These are phyloP conservation scores for grape (Vitis vinifera) DNA, from an alignment of 164 flowering plant genomes.

Conservation along the genomic window DNA sequence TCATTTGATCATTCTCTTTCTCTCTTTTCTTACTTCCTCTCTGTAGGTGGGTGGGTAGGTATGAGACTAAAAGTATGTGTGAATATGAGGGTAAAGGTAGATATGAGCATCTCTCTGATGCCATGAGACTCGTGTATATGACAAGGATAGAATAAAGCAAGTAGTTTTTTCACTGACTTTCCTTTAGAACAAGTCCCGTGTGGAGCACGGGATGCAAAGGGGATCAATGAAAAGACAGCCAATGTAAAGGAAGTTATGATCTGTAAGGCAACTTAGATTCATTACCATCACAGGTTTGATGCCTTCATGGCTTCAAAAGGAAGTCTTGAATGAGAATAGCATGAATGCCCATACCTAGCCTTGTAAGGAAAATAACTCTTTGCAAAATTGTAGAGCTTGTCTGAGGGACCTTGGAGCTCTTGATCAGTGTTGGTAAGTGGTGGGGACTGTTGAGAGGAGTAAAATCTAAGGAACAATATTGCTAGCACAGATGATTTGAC, in stretches of 20 bases:
- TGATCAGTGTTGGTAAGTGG: no score
- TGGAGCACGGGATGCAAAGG: conserved; percentile 26
- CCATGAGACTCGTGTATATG: conserved; percentile 32
- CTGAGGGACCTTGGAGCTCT: no score
- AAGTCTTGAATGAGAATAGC: no score
- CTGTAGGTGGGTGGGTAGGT: no score
- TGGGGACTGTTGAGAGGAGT: no score
- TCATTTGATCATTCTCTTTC: conserved; percentile 10
- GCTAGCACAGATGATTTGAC: no score
- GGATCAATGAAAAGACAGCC: not conserved
- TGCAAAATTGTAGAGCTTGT: no score
- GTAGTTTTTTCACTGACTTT: not conserved
- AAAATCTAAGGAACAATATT: no score
- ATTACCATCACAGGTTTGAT: not conserved
- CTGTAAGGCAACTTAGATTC: conserved; percentile 2
- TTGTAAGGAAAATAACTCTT: no score
- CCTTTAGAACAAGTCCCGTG: conserved; percentile 22
- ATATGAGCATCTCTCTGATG: conserved; percentile 11
- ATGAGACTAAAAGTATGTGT: no score
- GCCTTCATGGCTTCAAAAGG: not conserved
- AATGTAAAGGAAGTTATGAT: not conserved
- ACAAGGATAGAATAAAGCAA: conserved; percentile 25
- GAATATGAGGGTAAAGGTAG: no score
- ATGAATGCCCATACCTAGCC: no score
- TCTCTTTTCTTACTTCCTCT: not conserved